These are phyloP conservation scores for Dichotomopilus funicola DNA, from an alignment of 2,329 filamentous ascomycete genomes.

Conservation along the genomic window DNA sequence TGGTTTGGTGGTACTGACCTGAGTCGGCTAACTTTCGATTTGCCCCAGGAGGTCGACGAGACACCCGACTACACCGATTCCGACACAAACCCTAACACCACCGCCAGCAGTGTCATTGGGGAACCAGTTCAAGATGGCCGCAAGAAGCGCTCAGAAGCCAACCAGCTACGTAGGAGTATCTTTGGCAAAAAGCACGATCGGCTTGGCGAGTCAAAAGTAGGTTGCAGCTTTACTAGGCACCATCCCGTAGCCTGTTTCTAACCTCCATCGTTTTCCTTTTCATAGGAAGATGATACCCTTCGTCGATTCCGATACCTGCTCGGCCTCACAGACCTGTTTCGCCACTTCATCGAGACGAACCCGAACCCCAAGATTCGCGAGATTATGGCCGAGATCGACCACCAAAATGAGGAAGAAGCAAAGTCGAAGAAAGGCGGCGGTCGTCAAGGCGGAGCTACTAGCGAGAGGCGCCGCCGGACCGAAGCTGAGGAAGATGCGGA, in stretches of 20 bases:
- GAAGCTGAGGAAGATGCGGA: conserved; percentile 98
- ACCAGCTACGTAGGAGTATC: conserved; percentile 83
- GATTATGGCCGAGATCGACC: conserved; percentile 90
- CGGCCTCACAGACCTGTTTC: conserved; percentile 91
- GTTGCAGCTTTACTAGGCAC: conserved; percentile 11
- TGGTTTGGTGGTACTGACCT: neutral
- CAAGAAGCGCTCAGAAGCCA: conserved; percentile 78
- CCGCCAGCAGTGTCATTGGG: conserved; percentile 78
- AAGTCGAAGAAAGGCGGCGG: conserved; percentile 66
- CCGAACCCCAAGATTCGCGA: conserved; percentile 91
- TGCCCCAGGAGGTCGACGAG: conserved; percentile 53
- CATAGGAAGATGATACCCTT: conserved; percentile 87
- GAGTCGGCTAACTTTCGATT: conserved; percentile 13
- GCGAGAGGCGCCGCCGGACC: conserved; percentile 74
- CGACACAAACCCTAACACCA: conserved; percentile 61
- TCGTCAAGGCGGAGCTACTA: conserved; percentile 78
- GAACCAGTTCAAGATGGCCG: conserved; percentile 70
- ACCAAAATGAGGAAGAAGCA: conserved; percentile 72
- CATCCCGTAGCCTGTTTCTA: neutral
- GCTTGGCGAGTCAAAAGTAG: conserved; percentile 85
- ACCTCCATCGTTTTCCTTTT: neutral
- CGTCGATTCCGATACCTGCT: conserved; percentile 90
- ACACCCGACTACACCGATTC: conserved; percentile 62
- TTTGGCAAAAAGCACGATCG: conserved; percentile 93
- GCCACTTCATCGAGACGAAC: conserved; percentile 97